Evolutionary conservation across 2,329 filamentous ascomycete genomes (phyloP).

Genomic region (Ophiostoma australiae): DNA sequence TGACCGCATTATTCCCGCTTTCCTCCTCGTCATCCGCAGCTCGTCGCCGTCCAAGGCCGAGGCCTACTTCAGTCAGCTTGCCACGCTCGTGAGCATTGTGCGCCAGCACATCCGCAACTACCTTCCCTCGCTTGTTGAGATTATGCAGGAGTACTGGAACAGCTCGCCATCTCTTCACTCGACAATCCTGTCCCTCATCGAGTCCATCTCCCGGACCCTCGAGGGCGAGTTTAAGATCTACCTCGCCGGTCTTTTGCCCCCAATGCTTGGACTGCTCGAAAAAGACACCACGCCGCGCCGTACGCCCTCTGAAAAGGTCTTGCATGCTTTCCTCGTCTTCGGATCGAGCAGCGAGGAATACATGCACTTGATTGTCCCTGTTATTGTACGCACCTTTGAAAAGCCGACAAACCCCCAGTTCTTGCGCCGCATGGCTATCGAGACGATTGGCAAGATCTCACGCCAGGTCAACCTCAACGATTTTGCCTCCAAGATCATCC

Average conservation of each 20-base stretch:
- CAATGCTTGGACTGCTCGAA: constrained; percentile 92
- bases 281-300: constrained; percentile 72
- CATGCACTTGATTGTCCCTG: constrained; percentile 97
- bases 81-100: constrained; percentile 88
- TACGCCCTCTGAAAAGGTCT: constrained; percentile 79
- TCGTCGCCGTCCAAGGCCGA: constrained; percentile 75
- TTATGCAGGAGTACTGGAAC: constrained; percentile 88
- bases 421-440: constrained; percentile 82
- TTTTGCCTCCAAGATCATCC: constrained; percentile 92
- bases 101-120: constrained; percentile 93
- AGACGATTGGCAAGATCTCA: constrained; percentile 89
- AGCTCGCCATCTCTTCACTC: constrained; percentile 73
- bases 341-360: constrained; percentile 95
- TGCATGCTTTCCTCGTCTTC: constrained; percentile 94
- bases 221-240: constrained; percentile 99
- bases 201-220: constrained; percentile 86
- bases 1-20: constrained; percentile 88
- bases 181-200: constrained; percentile 86
- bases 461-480: constrained; percentile 96
- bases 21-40: constrained; percentile 80
- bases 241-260: constrained; percentile 76
- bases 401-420: constrained; percentile 74
- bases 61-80: constrained; percentile 95
- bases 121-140: constrained; percentile 76
- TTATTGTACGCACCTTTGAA: constrained; percentile 91